Conservation (phyloP, 768 basidiomycete species). For the Pholiota molesta region DNA sequence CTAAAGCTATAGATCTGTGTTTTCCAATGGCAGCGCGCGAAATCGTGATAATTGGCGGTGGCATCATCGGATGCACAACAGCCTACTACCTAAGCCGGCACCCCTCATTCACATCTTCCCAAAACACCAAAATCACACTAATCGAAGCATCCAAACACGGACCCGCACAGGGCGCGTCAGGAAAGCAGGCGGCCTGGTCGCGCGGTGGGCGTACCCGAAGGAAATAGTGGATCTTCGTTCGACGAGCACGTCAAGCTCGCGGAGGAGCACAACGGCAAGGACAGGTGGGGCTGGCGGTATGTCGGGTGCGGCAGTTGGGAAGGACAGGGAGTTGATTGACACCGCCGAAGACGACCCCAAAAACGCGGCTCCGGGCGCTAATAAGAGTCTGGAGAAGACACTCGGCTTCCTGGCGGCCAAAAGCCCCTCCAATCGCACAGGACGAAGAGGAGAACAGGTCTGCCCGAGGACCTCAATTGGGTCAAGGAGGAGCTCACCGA, state of each 20-base stretch:
- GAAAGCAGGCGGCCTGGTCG: constrained; percentile 84
- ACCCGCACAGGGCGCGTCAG: constrained; percentile 79
- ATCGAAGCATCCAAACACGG: constrained; percentile 71
- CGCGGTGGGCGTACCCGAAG: constrained; percentile 81
- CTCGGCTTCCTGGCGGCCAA: constrained; percentile 40
- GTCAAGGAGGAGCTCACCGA: constrained; percentile 60
- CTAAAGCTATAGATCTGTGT: too few relatives aligned
- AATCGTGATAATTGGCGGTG: constrained; percentile 82
- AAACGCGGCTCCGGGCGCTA: constrained; percentile 28
- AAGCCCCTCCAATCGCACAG: constrained; percentile 21
- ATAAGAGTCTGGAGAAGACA: constrained; percentile 59
- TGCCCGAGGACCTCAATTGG: constrained; percentile 58
- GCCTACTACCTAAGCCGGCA: constrained; percentile 79
- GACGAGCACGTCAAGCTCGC: constrained; percentile 76
- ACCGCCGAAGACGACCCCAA: constrained; percentile 22
- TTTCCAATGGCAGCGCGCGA: constrained; percentile 26
- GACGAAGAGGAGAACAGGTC: constrained; percentile 31
- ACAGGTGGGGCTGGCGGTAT: constrained; percentile 84
- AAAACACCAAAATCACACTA: constrained; percentile 54
- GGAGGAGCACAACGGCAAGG: constrained; percentile 63
- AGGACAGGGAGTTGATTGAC: constrained; percentile 50
- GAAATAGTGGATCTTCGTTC: constrained; percentile 75
- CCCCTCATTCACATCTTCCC: constrained; percentile 31
- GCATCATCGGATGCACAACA: constrained; percentile 83
- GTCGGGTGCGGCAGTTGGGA: constrained; percentile 77